These are phyloP conservation scores for Colletotrichum simmondsii DNA, from an alignment of 2,329 filamentous ascomycete species.

Conservation along the genomic window DNA sequence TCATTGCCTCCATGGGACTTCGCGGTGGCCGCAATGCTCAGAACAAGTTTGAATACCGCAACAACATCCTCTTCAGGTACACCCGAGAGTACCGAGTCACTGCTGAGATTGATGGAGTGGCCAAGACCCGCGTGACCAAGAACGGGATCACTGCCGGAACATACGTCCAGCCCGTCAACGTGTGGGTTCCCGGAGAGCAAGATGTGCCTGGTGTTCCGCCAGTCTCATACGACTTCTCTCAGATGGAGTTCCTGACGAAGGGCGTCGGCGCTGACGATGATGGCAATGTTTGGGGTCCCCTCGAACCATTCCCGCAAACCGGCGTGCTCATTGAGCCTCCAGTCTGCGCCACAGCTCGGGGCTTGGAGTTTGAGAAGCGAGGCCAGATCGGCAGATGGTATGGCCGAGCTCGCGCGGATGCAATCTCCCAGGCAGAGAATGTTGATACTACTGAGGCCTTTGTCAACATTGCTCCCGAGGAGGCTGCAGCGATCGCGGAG, in stretches of 20 bases:
- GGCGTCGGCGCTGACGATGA: conserved; percentile 47
- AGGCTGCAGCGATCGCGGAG: neutral
- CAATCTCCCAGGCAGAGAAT: conserved; percentile 32
- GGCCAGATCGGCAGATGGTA: conserved; percentile 29
- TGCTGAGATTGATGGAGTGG: conserved; percentile 46
- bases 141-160: conserved; percentile 48
- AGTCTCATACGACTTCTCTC: conserved; percentile 47
- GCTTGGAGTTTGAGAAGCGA: conserved; percentile 12
- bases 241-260: conserved; percentile 47
- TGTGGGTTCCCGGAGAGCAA: conserved; percentile 50
- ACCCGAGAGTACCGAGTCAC: conserved; percentile 48
- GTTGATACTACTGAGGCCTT: conserved; percentile 26
- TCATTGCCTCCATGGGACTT: conserved; percentile 45
- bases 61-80: conserved; percentile 45
- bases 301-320: conserved; percentile 50
- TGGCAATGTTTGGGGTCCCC: conserved; percentile 49
- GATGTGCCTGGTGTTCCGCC: conserved; percentile 47
- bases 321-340: conserved; percentile 44
- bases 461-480: neutral
- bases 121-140: conserved; percentile 43
- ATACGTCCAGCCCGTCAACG: conserved; percentile 48
- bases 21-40: conserved; percentile 45
- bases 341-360: conserved; percentile 19
- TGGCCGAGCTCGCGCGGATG: conserved; percentile 28
- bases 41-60: conserved; percentile 50